Conservation (phyloP, 495 filamentous ascomycete species). For the Apiosordaria backusii region DNA sequence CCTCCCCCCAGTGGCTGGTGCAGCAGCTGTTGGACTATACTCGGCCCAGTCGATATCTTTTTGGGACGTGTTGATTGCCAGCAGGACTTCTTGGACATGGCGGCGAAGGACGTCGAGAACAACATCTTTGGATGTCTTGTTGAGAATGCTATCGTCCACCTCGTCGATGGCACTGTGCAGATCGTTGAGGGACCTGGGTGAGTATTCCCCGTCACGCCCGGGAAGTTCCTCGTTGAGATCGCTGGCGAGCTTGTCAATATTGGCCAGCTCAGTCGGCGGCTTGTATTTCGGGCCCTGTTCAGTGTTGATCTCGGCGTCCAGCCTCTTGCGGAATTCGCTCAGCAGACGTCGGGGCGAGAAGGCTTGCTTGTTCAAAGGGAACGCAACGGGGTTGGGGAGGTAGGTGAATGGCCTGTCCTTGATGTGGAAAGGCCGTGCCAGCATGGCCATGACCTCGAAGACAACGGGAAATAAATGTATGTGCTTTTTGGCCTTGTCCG, state of each 20-base stretch:
- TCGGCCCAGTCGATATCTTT: conserved; percentile 3
- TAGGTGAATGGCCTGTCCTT: conserved; percentile 36
- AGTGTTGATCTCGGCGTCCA: conserved; percentile 9
- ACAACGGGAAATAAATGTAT: conserved; percentile 42
- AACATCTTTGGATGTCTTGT: conserved; percentile 17
- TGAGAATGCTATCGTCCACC: conserved; percentile 12
- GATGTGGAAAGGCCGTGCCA: conserved; percentile 35
- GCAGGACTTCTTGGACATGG: conserved; percentile 26
- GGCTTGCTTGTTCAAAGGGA: conserved; percentile 33
- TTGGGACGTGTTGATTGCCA: conserved; percentile 18
- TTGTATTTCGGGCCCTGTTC: not conserved
- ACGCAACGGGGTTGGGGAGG: conserved; percentile 42
- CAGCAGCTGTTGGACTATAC: not conserved
- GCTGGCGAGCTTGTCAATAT: conserved; percentile 3
- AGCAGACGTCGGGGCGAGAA: conserved; percentile 31
- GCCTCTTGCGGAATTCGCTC: conserved; percentile 18
- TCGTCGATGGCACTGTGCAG: conserved; percentile 22
- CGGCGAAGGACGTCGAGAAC: conserved; percentile 26
- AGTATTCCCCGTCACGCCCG: conserved; percentile 15
- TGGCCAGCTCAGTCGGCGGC: conserved; percentile 3
- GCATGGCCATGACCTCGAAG: conserved; percentile 46
- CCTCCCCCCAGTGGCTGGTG: not conserved
- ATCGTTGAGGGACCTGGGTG: conserved; percentile 14
- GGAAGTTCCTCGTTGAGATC: conserved; percentile 12
- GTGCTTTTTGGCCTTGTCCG: conserved; percentile 27